Evolutionary conservation across 1,284 basidiomycete genomes (phyloP), one percentile per base, ranked within the genome.

Genomic region (Leccinum subspadiceum): DNA sequence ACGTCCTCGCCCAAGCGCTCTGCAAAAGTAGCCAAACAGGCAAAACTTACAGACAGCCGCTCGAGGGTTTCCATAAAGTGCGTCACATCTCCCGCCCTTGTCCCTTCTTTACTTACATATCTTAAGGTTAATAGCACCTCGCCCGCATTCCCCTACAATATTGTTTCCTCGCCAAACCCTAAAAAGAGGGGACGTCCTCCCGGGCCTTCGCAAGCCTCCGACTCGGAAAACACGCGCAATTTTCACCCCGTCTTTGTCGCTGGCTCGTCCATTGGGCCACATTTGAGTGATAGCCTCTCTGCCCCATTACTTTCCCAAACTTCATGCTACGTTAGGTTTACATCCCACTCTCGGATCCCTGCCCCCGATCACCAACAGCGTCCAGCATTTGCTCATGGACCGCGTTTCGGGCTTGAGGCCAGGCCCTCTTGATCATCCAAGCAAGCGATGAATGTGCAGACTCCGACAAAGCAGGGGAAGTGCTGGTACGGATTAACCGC

Each of bases 301-400:
- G 77, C 79, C 0, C 81, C 61, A 63, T 78, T 63, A 69, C 79
- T 46, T 78, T 77, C 68, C 71, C 74, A 41, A 78, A 77, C 53
- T 67, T 86, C 26, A 83, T 84, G 55, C 76, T 83, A 5, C 84
- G 84, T 20, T 80, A 85, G 66, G 75, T 79, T 52, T 79, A 83
- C 53, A 75, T 86, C 57, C 79, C 76, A 64, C 75, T 86, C 48
- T 85, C 86, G 3, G 77, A 79, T 10, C 82, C 84, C 13, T 84
- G 85, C 8, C 84, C 85, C 20, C 81, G 85, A 48, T 84, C 84
- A n/a, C 88, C 88, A 2, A 83, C 79, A 37, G 35, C 35, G 35
- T 37, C 35, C 13, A 37, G 35, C 35, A 37, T 37, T 37, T 37
- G 35, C 35, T 37, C 35, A 37, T 37, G 35, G 13, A 37, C 35